These are phyloP conservation scores for Dothidotthia symphoricarpi DNA, from an alignment of 2,329 filamentous ascomycete species.

Conservation along the genomic window DNA sequence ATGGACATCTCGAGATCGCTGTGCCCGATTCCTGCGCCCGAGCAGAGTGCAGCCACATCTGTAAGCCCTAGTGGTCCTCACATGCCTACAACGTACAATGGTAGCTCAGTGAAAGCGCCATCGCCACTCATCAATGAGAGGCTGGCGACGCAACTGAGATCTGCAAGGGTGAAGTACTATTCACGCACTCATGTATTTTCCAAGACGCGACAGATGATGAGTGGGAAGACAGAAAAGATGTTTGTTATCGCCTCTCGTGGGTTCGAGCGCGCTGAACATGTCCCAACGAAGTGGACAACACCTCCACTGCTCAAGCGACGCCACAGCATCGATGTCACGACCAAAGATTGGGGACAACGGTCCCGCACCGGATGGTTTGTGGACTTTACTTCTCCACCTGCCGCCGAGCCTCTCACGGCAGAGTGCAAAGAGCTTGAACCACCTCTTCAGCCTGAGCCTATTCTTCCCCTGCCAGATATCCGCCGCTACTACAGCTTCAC, in stretches of 20 bases:
- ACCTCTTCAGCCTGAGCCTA: not conserved
- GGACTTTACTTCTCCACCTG: not conserved
- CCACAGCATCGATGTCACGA: constrained; percentile 25
- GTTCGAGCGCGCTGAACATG: constrained; percentile 6
- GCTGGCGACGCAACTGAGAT: no score
- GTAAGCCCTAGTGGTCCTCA: no score
- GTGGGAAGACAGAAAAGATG: constrained; percentile 2
- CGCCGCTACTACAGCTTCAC: constrained; percentile 8
- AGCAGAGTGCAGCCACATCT: no score
- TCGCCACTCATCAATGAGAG: no score
- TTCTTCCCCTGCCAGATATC: constrained; percentile 7
- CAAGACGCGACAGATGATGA: constrained; percentile 12
- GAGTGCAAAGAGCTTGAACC: constrained; percentile 2
- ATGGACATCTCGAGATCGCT: no score
- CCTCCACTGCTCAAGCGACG: constrained; percentile 17
- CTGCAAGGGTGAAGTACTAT: no score
- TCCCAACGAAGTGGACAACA: constrained; percentile 13
- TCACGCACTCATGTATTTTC: no score
- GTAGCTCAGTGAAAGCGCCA: no score
- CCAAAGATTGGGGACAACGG: not conserved
- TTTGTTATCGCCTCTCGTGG: constrained; percentile 16
- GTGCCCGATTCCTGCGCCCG: no score
- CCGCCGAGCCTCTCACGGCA: not conserved
- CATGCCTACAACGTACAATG: no score
- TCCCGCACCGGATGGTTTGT: no score